Conservation (phyloP, 352 stramenopile species). For the Elongisporangium anandrum region DNA sequence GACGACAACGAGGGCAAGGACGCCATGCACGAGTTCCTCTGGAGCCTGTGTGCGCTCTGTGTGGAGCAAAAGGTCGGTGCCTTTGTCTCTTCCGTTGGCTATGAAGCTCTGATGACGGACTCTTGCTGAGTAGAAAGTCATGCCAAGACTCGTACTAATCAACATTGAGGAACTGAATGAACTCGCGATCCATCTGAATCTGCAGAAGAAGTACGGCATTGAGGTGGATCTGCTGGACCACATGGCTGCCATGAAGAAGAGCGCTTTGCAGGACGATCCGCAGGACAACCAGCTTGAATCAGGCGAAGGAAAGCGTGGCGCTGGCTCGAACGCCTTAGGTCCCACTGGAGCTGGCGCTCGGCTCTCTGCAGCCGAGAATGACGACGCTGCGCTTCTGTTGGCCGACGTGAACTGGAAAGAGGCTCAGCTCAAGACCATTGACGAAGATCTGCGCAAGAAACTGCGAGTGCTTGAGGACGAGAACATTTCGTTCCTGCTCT, state of each 20-base stretch:
- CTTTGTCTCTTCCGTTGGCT: neutral
- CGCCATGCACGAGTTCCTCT: constrained; percentile 74
- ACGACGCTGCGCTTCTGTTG: constrained; percentile 46
- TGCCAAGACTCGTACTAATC: constrained; percentile 52
- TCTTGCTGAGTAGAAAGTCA: constrained; percentile 16
- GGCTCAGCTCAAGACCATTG: constrained; percentile 38
- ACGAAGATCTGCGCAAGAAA: constrained; percentile 52
- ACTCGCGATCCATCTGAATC: constrained; percentile 36
- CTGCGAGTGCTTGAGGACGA: constrained; percentile 59
- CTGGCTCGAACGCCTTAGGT: neutral
- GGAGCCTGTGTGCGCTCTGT: constrained; percentile 53
- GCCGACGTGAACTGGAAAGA: constrained; percentile 57
- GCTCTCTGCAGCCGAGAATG: constrained; percentile 50
- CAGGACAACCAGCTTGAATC: constrained; percentile 5
- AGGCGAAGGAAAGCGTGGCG: constrained; percentile 5
- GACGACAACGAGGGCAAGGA: constrained; percentile 38
- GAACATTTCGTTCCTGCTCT: constrained; percentile 72
- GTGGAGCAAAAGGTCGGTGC: constrained; percentile 43
- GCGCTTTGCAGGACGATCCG: neutral
- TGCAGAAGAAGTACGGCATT: constrained; percentile 60
- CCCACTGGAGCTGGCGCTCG: constrained; percentile 22
- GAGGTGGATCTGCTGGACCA: constrained; percentile 56
- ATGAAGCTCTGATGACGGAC: neutral
- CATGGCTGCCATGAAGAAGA: constrained; percentile 42
- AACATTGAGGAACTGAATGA: constrained; percentile 61